Percentiles rank a stretch among this genome's conserved stretches.
These are phyloP conservation scores for Cryphonectria radicalis DNA, from an alignment of 2,329 filamentous ascomycete genomes.

Conservation along the genomic window DNA sequence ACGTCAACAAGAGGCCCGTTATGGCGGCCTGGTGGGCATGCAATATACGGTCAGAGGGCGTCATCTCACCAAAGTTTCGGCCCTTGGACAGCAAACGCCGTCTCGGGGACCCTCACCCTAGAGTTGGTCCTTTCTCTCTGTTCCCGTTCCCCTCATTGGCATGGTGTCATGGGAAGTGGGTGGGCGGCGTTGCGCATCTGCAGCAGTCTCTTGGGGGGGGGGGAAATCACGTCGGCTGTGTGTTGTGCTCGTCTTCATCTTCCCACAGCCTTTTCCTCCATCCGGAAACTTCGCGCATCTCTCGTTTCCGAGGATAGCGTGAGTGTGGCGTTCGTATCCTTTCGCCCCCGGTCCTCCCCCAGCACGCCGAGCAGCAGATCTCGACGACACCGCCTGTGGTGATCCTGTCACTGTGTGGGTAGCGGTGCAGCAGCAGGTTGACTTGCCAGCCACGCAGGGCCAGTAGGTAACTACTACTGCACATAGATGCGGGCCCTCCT, in stretches of 20 bases:
- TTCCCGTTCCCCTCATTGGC: background rate
- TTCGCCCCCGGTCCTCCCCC: background rate
- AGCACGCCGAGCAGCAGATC: conserved; percentile 7
- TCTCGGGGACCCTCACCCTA: conserved; percentile 8
- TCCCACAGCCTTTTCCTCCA: conserved; percentile 1
- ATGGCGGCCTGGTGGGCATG: conserved; percentile 25
- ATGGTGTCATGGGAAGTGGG: conserved; percentile 8
- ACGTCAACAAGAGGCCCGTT: conserved; percentile 31
- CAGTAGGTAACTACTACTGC: background rate
- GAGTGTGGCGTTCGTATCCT: conserved; percentile 17
- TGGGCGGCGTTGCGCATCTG: conserved; percentile 13
- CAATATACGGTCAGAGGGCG: conserved; percentile 18
- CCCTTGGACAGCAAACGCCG: conserved; percentile 3
- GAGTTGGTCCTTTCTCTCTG: background rate
- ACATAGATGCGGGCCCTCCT: background rate
- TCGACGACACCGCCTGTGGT: conserved; percentile 3
- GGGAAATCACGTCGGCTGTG: conserved; percentile 2
- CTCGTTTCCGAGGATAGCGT: conserved; percentile 5
- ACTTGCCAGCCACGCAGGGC: conserved; percentile 4
- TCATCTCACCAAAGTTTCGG: conserved; percentile 6
- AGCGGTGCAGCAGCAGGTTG: background rate
- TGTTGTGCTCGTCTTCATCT: conserved; percentile 4
- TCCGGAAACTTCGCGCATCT: background rate
- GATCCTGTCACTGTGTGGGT: conserved; percentile 2
- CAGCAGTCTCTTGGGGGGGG: conserved; percentile 10